phyloP scores from a whole-genome alignment of 2,329 filamentous ascomycete species.

The Scytalidium sp. region DNA sequence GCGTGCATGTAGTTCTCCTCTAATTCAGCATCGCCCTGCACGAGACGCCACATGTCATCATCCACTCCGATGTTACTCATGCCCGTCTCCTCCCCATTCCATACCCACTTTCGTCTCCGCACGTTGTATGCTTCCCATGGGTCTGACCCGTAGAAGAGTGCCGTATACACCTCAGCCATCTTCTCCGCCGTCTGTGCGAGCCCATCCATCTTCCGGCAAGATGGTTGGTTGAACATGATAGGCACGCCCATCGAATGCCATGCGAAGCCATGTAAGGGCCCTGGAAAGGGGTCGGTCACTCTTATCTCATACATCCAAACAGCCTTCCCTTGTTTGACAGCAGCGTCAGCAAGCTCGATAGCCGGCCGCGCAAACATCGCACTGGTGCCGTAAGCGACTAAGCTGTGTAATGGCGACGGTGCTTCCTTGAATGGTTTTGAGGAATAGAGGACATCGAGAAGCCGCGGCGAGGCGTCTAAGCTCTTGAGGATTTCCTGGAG shows the following conservation, averaged over 20 bases:
- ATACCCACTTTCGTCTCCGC: background rate
- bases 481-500: background rate
- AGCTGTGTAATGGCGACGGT: background rate
- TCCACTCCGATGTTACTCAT: background rate
- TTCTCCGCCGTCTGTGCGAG: background rate
- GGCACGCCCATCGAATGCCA: background rate
- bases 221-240: background rate
- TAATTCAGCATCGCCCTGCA: background rate
- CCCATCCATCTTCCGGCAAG: background rate
- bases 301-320: background rate
- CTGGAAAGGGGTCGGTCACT: background rate
- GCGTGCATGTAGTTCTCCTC: background rate
- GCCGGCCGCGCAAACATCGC: background rate
- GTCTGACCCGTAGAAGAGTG: background rate
- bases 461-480: background rate
- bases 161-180: background rate
- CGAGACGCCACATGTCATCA: background rate
- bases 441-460: background rate
- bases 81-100: background rate
- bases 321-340: background rate
- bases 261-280: background rate
- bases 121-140: background rate
- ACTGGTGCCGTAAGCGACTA: background rate
- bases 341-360: background rate
- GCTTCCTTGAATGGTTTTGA: background rate